Evolutionary conservation across 2,329 filamentous ascomycete species (phyloP), one percentile per base, ranked within the genome.

Genomic region (Dothideomycetidae sp.): DNA sequence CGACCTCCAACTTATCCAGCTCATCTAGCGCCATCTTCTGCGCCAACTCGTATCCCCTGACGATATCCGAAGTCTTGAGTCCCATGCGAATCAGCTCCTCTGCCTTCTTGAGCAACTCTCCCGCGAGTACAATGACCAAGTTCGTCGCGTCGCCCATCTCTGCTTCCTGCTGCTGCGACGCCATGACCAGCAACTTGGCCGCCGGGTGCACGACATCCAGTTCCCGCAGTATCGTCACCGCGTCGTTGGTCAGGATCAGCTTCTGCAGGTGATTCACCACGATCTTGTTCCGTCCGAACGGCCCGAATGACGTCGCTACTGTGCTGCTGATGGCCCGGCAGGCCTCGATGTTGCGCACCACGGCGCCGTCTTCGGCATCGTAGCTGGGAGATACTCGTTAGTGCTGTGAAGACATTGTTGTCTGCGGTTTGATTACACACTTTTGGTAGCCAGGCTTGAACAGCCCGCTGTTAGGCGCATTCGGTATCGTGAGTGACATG

Each of bases 251-350:
- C 47, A 98, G 71, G 52, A 94, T 93, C 90, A 98, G 94, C 72
- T 98, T 98, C 63, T 93, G 84, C 46, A 98, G 72, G 66, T 98
- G 92, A 70, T 98, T 98, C 71, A 98, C 96, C 66, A 98, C 84
- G 57, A 98, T 86, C 70, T 98, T 98, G 71, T 98, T 98, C 63
- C 90, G 82, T 55, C 90, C 90, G 63, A 93, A 94, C 43, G 90
- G 90, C 36, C 90, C 92, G 23, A 98, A 73, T 31, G 90, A 96
- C 40, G 90, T 96, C 68, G 93, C 85, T 34, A 98, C 90, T 36
- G 90, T 98, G 53, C 81, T 82, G 42, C 90, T 78, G 62, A 98
- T 96, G 49, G 90, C 83, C 48, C 86, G 76, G 68, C 90, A 98
- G 58, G 92, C 90, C 58, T 98, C 92, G 64, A 98, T 96, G 63